Evolutionary conservation across 2,329 filamentous ascomycete species (phyloP).

Genomic region (Pseudopyrenochaeta lycopersici): DNA sequence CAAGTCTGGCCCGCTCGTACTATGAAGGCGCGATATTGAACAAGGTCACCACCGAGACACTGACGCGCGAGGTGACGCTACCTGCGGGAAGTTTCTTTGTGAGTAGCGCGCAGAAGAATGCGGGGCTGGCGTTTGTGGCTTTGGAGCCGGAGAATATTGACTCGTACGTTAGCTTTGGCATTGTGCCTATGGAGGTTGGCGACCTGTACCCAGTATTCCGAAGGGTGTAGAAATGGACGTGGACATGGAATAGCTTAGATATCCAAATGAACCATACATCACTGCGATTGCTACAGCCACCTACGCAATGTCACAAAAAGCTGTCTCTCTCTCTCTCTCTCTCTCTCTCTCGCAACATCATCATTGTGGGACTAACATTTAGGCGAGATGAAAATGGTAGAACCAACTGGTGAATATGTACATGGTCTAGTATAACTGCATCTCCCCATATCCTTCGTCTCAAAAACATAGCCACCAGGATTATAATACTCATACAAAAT

Average conservation of each 20-base stretch:
- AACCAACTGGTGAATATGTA: neutral
- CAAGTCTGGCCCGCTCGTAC: slow-evolving; percentile 36
- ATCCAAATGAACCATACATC: too few relatives aligned
- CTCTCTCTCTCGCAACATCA: too few relatives aligned
- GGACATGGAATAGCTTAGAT: too few relatives aligned
- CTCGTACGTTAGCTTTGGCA: slow-evolving; percentile 48
- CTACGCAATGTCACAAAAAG: neutral
- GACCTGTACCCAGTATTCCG: slow-evolving; percentile 47
- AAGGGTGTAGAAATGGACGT: slow-evolving; percentile 15
- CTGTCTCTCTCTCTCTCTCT: too few relatives aligned
- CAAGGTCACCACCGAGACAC: slow-evolving; percentile 39
- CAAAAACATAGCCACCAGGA: neutral
- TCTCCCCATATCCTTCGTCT: neutral
- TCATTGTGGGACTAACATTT: too few relatives aligned
- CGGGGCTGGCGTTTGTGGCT: slow-evolving; percentile 48
- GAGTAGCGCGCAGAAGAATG: slow-evolving; percentile 48
- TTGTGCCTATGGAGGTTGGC: slow-evolving; percentile 47
- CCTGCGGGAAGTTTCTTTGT: slow-evolving; percentile 47
- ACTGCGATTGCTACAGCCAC: too few relatives aligned
- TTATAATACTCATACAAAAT: neutral
- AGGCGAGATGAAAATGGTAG: neutral
- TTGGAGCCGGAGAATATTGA: slow-evolving; percentile 51
- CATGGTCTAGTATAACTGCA: neutral
- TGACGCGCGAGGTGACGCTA: slow-evolving; percentile 33
- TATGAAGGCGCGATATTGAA: slow-evolving; percentile 48